Conservation (phyloP, 1,139 yeast genomes). For the Kurtzmaniella quercitrusa region DNA sequence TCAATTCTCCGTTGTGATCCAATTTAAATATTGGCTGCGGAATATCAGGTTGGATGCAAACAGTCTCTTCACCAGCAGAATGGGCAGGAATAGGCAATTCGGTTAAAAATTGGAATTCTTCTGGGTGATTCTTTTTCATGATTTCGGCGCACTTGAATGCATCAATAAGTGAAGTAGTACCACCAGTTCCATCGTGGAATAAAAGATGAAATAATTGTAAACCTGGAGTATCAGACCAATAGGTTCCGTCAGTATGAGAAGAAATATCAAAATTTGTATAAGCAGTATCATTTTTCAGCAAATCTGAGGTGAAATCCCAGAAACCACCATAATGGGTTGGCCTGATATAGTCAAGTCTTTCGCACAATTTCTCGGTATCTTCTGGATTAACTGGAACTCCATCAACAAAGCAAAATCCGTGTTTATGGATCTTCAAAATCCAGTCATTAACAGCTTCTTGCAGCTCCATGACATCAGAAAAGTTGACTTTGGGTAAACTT, state of each 20-base stretch:
- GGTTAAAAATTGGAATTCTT: slow-evolving; percentile 51
- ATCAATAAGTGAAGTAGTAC: slow-evolving; percentile 68
- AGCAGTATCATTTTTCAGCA: slow-evolving; percentile 71
- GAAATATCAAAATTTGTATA: slow-evolving; percentile 68
- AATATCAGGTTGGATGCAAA: slow-evolving; percentile 60
- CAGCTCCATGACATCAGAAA: slow-evolving; percentile 40
- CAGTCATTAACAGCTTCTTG: slow-evolving; percentile 54
- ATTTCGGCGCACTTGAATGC: slow-evolving; percentile 61
- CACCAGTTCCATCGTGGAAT: slow-evolving; percentile 68
- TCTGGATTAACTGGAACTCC: slow-evolving; percentile 62
- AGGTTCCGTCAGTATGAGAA: slow-evolving; percentile 74
- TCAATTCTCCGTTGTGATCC: slow-evolving; percentile 48
- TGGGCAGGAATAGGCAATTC: slow-evolving; percentile 64
- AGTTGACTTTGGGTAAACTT: slow-evolving; percentile 52
- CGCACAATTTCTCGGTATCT: slow-evolving; percentile 58
- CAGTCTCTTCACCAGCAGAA: slow-evolving; percentile 70
- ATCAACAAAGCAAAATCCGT: slow-evolving; percentile 64
- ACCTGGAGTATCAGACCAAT: slow-evolving; percentile 77
- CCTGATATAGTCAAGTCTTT: slow-evolving; percentile 58
- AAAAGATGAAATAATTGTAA: slow-evolving; percentile 68
- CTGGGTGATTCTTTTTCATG: slow-evolving; percentile 47
- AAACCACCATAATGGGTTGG: slow-evolving; percentile 80
- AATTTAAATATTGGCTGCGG: slow-evolving; percentile 62
- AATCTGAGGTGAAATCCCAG: slow-evolving; percentile 77
- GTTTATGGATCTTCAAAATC: slow-evolving; percentile 53